A percentile compares a stretch with the other conserved stretches of the same genome.
These are phyloP conservation scores for Tetracladium setigerum DNA, from an alignment of 495 filamentous ascomycete species.

Conservation along the genomic window DNA sequence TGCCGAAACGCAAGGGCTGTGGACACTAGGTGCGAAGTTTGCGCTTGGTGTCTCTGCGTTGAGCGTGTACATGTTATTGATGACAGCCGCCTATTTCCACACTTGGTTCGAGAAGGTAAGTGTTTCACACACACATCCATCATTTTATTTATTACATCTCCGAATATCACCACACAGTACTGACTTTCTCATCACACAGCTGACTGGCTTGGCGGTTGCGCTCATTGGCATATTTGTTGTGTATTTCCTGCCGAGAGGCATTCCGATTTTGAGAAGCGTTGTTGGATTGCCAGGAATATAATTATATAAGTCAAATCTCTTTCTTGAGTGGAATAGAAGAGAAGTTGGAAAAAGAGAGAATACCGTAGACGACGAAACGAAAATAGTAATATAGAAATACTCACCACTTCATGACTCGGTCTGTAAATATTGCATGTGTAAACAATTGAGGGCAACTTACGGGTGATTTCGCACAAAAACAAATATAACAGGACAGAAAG, in stretches of 20 bases:
- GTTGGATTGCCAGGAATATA: slow-evolving; percentile 72
- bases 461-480: too few relatives aligned
- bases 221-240: slow-evolving; percentile 59
- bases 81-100: slow-evolving; percentile 97
- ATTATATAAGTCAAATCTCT: neutral
- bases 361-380: too few relatives aligned
- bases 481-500: too few relatives aligned
- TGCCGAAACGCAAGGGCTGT: slow-evolving; percentile 18
- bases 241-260: slow-evolving; percentile 67
- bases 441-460: too few relatives aligned
- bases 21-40: slow-evolving; percentile 36
- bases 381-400: neutral
- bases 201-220: slow-evolving; percentile 67
- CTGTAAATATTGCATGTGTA: too few relatives aligned
- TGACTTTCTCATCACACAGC: slow-evolving; percentile 31
- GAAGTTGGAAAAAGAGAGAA: neutral
- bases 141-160: neutral
- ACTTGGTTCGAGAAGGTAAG: slow-evolving; percentile 95
- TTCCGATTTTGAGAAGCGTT: slow-evolving; percentile 54
- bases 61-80: slow-evolving; percentile 90
- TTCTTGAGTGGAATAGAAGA: neutral
- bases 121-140: slow-evolving; percentile 14
- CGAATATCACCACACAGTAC: neutral
- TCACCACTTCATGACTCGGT: neutral
- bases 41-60: slow-evolving; percentile 49